Percentiles rank a stretch among this genome's conserved stretches.
Conservation (phyloP, 2,329 filamentous ascomycete genomes). For the Pyrenochaeta sp. region DNA sequence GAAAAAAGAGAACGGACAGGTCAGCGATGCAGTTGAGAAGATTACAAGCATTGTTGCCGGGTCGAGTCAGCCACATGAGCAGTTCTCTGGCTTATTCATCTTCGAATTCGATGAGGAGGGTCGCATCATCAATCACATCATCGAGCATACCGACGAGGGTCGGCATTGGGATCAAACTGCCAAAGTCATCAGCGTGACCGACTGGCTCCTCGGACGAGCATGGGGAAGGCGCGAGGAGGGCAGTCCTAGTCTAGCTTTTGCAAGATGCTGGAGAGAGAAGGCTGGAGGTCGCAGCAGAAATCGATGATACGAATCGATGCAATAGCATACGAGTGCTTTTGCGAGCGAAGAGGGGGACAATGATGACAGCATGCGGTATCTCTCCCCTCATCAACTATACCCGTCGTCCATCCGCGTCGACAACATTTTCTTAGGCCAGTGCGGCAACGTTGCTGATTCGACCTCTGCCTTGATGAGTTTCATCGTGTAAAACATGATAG, state of each 20-base stretch:
- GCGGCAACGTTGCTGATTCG: background rate
- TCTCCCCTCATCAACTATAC: background rate
- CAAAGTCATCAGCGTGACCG: constrained; percentile 88
- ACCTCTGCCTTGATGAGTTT: background rate
- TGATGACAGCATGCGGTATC: background rate
- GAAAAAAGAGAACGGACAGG: constrained; percentile 53
- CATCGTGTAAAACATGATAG: background rate
- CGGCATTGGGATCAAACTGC: constrained; percentile 84
- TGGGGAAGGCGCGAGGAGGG: constrained; percentile 59
- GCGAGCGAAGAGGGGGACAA: background rate
- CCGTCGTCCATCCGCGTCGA: background rate
- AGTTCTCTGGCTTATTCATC: constrained; percentile 91
- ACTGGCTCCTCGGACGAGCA: constrained; percentile 89
- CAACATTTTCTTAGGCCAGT: background rate
- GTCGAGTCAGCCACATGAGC: constrained; percentile 59
- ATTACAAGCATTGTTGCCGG: constrained; percentile 65
- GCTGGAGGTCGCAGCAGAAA: background rate
- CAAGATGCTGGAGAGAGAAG: constrained; percentile 25
- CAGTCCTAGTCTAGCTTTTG: constrained; percentile 55
- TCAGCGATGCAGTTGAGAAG: constrained; percentile 62
- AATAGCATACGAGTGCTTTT: background rate
- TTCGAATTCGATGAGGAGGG: constrained; percentile 95
- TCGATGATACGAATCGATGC: background rate
- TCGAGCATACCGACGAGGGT: constrained; percentile 89
- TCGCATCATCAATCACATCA: constrained; percentile 84